Percentiles rank a stretch among this genome's conserved stretches.
Conservation (phyloP, 2,329 filamentous ascomycete species). For the Scytalidium sp. region DNA sequence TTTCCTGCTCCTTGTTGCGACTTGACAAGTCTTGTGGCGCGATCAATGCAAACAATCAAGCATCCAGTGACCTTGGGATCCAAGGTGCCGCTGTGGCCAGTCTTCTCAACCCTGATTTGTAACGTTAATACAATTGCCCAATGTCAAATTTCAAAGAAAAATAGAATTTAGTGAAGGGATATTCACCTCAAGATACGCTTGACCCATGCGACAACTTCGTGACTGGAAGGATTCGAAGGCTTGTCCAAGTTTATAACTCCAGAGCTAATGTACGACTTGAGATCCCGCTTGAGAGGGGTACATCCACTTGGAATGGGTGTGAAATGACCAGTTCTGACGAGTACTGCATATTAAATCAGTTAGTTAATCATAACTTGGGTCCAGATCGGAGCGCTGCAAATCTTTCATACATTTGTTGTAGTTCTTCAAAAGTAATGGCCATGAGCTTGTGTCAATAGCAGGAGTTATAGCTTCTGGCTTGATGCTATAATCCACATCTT, state of each 20-base stretch:
- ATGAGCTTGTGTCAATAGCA: constrained; percentile 79
- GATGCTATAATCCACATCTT: constrained; percentile 77
- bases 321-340: constrained; percentile 92
- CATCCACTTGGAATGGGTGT: constrained; percentile 94
- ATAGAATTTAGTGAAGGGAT: background rate
- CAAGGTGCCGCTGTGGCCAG: constrained; percentile 95
- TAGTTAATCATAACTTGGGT: background rate
- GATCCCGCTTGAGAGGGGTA: constrained; percentile 85
- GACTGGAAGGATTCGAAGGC: constrained; percentile 94
- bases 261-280: constrained; percentile 95
- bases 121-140: constrained; percentile 15
- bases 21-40: constrained; percentile 95
- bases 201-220: constrained; percentile 99
- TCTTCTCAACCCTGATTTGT: constrained; percentile 78
- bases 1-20: constrained; percentile 98
- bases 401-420: constrained; percentile 77
- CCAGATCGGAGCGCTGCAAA: background rate
- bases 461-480: constrained; percentile 85
- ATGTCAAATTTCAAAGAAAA: background rate
- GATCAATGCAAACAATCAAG: constrained; percentile 92
- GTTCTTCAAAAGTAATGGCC: constrained; percentile 94
- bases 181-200: constrained; percentile 89
- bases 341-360: constrained; percentile 53
- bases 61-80: constrained; percentile 98
- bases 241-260: constrained; percentile 99